Evolutionary conservation across 1,284 basidiomycete genomes (phyloP).

Genomic region (Microbotryum scabiosae): DNA sequence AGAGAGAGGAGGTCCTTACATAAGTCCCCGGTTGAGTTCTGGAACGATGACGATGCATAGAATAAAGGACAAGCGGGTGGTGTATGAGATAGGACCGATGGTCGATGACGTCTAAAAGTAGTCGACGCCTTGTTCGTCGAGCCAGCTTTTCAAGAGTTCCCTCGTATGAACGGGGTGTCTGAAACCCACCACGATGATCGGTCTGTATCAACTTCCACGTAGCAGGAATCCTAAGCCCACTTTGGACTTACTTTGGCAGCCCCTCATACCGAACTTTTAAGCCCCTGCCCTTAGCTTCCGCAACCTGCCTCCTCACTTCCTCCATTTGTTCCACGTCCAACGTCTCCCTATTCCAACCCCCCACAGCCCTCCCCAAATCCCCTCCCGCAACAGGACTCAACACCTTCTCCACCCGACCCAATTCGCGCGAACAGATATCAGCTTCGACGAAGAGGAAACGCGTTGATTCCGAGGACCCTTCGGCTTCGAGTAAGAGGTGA

Average conservation of each 20-base stretch:
- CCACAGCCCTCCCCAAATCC: constrained; percentile 2
- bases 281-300: constrained; percentile 1
- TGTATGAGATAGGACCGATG: no score
- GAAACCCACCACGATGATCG: no score
- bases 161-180: no score
- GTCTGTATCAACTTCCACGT: no score
- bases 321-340: neutral
- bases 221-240: no score
- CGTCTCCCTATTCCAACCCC: constrained; percentile 9
- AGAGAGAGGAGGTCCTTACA: no score
- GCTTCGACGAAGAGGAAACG: constrained; percentile 17
- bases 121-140: no score
- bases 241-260: constrained; percentile 4
- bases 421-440: neutral
- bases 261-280: constrained; percentile 9
- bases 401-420: neutral
- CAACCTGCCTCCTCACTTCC: constrained; percentile 3
- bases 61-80: no score
- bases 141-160: no score
- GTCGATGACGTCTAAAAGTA: no score
- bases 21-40: no score
- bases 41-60: no score
- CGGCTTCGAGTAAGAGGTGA: constrained; percentile 11
- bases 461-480: neutral
- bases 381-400: constrained; percentile 13